A percentile compares a stretch with the other conserved stretches of the same genome.
These are phyloP conservation scores for Penicillium canescens DNA, from an alignment of 495 filamentous ascomycete species.

Conservation along the genomic window DNA sequence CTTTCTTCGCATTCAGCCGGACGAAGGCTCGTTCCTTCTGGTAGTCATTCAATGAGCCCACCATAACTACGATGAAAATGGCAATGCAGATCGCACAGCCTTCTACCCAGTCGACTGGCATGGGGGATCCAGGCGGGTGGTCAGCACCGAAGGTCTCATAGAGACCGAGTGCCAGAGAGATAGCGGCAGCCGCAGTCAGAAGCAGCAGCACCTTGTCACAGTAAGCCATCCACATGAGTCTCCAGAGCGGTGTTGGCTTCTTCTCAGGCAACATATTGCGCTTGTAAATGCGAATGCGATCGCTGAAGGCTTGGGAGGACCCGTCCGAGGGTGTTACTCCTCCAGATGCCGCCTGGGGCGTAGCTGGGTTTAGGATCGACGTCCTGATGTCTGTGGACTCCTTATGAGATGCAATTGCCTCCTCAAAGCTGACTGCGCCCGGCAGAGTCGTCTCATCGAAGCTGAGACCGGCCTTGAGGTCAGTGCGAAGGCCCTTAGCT, in stretches of 20 bases:
- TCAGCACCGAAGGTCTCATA: slow-evolving; percentile 57
- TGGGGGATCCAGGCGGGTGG: slow-evolving; percentile 46
- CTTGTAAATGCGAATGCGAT: slow-evolving; percentile 70
- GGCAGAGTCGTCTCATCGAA: slow-evolving; percentile 68
- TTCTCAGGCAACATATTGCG: slow-evolving; percentile 70
- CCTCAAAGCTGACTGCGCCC: slow-evolving; percentile 67
- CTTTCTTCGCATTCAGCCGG: slow-evolving; percentile 70
- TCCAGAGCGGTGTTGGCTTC: slow-evolving; percentile 69
- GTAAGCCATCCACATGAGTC: slow-evolving; percentile 78
- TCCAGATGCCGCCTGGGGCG: slow-evolving; percentile 34
- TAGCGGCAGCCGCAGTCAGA: slow-evolving; percentile 72
- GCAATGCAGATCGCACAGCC: slow-evolving; percentile 77
- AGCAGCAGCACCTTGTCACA: slow-evolving; percentile 83
- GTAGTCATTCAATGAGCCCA: slow-evolving; percentile 75
- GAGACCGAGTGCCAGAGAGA: slow-evolving; percentile 79
- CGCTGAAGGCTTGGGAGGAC: slow-evolving; percentile 21
- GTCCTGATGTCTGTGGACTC: no score
- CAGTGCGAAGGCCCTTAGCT: slow-evolving; percentile 72
- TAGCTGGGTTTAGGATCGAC: not conserved
- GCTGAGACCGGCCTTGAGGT: slow-evolving; percentile 67
- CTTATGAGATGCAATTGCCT: slow-evolving; percentile 40
- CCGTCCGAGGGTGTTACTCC: slow-evolving; percentile 27
- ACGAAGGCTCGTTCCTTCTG: slow-evolving; percentile 80
- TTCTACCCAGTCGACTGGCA: slow-evolving; percentile 74
- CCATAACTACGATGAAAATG: slow-evolving; percentile 72